Percentiles rank a stretch among this genome's conserved stretches.
These are phyloP conservation scores for Cadophora sp. DNA, from an alignment of 2,329 filamentous ascomycete species.

Conservation along the genomic window DNA sequence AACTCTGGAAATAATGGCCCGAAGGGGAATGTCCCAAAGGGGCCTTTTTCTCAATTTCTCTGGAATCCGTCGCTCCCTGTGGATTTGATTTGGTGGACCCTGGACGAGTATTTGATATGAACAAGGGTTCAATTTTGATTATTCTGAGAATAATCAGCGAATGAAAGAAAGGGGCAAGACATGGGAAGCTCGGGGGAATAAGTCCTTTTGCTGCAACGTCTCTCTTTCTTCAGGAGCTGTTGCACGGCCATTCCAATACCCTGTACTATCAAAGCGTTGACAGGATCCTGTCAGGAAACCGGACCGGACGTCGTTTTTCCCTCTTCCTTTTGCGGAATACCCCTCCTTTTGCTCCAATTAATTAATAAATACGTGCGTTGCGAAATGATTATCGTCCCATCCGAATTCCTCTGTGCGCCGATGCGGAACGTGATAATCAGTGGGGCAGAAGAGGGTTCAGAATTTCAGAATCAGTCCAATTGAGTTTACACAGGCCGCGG, in stretches of 20 bases:
- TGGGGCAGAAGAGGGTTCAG: not conserved
- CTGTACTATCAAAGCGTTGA: slow-evolving; percentile 19
- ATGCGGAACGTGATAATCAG: slow-evolving; percentile 10
- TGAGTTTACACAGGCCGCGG: not conserved
- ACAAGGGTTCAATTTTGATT: not conserved
- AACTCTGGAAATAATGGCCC: not conserved
- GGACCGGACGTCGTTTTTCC: not conserved
- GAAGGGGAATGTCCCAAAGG: not conserved
- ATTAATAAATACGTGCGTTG: slow-evolving; percentile 12
- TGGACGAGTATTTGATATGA: not conserved
- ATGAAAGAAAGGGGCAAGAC: slow-evolving; percentile 1
- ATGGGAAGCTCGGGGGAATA: slow-evolving; percentile 1
- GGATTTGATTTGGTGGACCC: not conserved
- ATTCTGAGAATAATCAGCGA: slow-evolving; percentile 2
- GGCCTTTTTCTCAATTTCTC: not conserved
- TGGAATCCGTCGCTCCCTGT: not conserved
- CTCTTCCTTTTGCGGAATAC: slow-evolving; percentile 9
- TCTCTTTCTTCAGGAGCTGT: slow-evolving; percentile 3
- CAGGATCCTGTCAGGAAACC: slow-evolving; percentile 8
- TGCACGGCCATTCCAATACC: slow-evolving; percentile 14
- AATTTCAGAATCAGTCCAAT: not conserved
- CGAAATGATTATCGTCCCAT: slow-evolving; percentile 10
- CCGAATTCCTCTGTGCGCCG: not conserved
- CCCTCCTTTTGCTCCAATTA: not conserved
- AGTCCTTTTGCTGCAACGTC: slow-evolving; percentile 1